Base-by-base conservation (phyloP, 768 basidiomycete species). In the Scleroderma citrinum region DNA sequence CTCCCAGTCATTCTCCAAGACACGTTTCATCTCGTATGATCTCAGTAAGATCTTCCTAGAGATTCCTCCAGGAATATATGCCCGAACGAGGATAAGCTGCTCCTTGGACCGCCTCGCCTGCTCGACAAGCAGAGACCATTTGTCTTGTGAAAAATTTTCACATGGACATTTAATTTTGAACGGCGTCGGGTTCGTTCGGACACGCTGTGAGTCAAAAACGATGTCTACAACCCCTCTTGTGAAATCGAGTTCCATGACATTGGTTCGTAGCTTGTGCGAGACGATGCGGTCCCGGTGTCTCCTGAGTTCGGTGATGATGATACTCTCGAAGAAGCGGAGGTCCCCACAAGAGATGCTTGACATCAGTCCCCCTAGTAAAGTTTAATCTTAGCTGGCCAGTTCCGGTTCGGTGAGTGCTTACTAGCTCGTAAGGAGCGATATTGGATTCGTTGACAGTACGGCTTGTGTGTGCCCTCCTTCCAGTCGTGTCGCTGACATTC, bases 401-500 rank as follows among this genome's bases (percentile, higher is more conserved):
- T 5, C 14, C 16, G 14, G 20, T 23, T 7, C 2, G 14, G 17
- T 21, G 0, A 37, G 16, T 5, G 55, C 63, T 34, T 51, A 62
- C 62, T 21, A 2, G 56, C 52, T 23, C 40, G 57, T 5, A 44
- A 20, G 34, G 43, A 58, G 7, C 63, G 65, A 26, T 54, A 35
- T 6, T 54, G 62, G 30, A 65, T 17, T 3, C 53, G 45, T 2
- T 30, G 48, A 35, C 60, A 65, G 30, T 66, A 66, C 17, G 51
- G 44, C 36, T 62, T 64, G 50, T 64, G 63, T 36, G 47, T 60
- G n/a, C 63, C 63, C 21, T 52, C 23, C 37, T 37, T 26, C 63
- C 63, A 66, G 12, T 64, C 63, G 30, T 56, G 48, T 21, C 54
- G 58, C 52, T 65, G 63, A 51, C 63, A 65, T 32, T 47, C 44